A percentile compares a stretch with the other conserved stretches of the same genome.
Evolutionary conservation across 441 rosid genomes (phyloP).

Genomic region (Francoa sonchifolia): DNA sequence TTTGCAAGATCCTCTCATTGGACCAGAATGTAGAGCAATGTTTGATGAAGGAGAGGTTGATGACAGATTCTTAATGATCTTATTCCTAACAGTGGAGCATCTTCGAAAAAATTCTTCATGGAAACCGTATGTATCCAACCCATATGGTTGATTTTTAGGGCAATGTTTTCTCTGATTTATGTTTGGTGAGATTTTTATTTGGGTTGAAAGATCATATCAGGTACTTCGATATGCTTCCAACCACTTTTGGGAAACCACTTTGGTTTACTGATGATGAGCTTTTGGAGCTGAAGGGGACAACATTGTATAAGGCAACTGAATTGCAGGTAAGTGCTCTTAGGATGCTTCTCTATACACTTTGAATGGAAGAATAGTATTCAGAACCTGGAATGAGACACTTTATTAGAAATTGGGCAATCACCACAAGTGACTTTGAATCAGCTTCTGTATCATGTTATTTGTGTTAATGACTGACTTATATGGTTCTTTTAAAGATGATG

Average conservation of each 20-base stretch:
- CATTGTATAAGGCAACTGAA: constrained; percentile 57
- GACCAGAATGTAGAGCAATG: constrained; percentile 76
- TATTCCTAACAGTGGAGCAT: constrained; percentile 71
- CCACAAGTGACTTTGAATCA: no score
- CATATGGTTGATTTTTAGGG: neutral
- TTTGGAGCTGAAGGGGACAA: constrained; percentile 61
- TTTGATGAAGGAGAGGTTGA: constrained; percentile 75
- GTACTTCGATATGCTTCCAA: constrained; percentile 86
- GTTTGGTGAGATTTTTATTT: constrained; percentile 10
- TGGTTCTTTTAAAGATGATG: no score
- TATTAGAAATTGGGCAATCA: no score
- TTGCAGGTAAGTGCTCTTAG: constrained; percentile 50
- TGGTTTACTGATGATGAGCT: constrained; percentile 84
- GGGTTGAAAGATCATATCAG: constrained; percentile 21
- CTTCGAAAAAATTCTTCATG: constrained; percentile 69
- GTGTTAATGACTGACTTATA: no score
- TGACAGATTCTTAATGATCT: constrained; percentile 72
- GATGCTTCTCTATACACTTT: no score
- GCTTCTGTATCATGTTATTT: no score
- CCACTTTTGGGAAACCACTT: constrained; percentile 64
- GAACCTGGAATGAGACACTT: no score
- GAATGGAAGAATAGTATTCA: no score
- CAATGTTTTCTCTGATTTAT: neutral
- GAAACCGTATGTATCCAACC: constrained; percentile 58
- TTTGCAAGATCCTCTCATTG: constrained; percentile 78